Percentiles rank a stretch among this genome's conserved stretches.
Evolutionary conservation across 2,329 filamentous ascomycete species (phyloP).

Genomic region (Microsporum ferrugineum): DNA sequence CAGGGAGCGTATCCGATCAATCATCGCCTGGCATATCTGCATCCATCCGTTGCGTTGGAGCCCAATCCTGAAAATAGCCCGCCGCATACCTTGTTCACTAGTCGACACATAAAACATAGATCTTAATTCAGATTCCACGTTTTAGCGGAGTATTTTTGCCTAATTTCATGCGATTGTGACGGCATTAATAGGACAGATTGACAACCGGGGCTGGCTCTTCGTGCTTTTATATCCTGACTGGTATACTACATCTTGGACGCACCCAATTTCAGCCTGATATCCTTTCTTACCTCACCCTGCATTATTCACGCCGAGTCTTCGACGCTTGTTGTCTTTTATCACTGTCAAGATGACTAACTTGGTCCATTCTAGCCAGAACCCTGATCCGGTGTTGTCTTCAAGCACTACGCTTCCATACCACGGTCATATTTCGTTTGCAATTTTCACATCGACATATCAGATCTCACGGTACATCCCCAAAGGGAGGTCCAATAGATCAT

Average conservation of each 20-base stretch:
- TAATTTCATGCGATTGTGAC: not conserved
- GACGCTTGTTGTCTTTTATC: not conserved
- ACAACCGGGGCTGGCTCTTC: not conserved
- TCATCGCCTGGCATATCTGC: not conserved
- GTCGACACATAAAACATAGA: not conserved
- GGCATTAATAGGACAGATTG: not conserved
- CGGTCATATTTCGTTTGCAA: conserved; percentile 1
- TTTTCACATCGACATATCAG: not conserved
- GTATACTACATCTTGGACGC: not conserved
- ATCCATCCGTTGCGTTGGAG: not conserved
- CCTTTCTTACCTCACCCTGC: not conserved
- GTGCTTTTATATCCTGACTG: not conserved
- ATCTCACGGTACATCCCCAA: not conserved
- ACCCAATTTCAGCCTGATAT: not conserved
- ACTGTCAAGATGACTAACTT: not conserved
- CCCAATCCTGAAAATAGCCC: not conserved
- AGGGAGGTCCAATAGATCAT: not conserved
- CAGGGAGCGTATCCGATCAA: not conserved
- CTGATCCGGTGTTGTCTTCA: not conserved
- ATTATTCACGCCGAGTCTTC: not conserved
- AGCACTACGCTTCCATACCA: not conserved
- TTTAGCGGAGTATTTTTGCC: not conserved
- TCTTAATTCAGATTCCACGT: not conserved
- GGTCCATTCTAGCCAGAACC: not conserved
- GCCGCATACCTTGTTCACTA: not conserved